A percentile compares a stretch with the other conserved stretches of the same genome.
Conservation (phyloP, 192 early-diverging fungal genomes). For the Mortierella antarctica region DNA sequence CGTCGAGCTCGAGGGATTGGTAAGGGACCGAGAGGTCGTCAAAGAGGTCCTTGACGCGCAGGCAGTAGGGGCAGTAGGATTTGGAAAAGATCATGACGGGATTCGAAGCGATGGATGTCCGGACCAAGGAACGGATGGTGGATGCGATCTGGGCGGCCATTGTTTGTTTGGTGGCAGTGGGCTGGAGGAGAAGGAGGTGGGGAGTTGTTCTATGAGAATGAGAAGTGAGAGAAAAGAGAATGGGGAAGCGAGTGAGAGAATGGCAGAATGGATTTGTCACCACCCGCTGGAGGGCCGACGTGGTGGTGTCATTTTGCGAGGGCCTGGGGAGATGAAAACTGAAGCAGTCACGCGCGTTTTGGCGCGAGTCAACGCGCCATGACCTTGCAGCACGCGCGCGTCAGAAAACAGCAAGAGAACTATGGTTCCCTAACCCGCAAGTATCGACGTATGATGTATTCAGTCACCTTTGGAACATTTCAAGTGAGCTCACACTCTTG, state of each 20-base stretch:
- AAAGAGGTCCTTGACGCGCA: conserved; percentile 65
- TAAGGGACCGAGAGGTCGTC: conserved; percentile 63
- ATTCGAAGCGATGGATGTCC: conserved; percentile 24
- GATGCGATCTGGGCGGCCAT: conserved; percentile 15
- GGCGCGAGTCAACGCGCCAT: no score
- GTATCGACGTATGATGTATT: no score
- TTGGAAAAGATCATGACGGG: conserved; percentile 79
- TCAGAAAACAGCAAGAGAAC: no score
- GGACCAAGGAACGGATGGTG: conserved; percentile 25
- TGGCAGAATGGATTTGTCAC: no score
- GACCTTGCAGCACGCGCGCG: no score
- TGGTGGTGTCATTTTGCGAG: no score
- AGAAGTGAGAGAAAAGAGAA: not conserved
- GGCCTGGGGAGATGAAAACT: no score
- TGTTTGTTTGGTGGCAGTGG: not conserved
- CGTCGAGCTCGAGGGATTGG: conserved; percentile 71
- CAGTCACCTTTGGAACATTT: no score
- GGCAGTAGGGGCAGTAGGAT: conserved; percentile 74
- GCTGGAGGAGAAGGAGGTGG: not conserved
- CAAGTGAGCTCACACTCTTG: no score
- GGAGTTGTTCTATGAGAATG: not conserved
- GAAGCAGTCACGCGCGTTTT: no score
- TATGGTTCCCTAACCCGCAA: no score
- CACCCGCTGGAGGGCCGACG: no score
- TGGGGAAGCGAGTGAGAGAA: not conserved